Evolutionary conservation across 2,329 filamentous ascomycete genomes (phyloP).

Genomic region (Fusarium lyarnte): DNA sequence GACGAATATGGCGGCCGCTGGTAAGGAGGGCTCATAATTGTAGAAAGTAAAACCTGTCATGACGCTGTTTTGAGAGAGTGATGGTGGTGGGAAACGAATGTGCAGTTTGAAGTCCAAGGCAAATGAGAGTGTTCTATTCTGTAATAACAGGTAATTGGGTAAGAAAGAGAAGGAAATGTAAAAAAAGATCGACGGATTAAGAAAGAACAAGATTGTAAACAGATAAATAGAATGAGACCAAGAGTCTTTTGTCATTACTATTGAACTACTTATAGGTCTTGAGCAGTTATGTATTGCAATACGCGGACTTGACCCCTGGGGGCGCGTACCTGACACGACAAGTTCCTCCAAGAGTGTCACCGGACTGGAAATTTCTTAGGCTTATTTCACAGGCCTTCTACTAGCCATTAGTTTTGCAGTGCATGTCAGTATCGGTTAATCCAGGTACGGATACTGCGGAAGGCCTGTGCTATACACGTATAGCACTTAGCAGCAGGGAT

Average conservation of each 20-base stretch:
- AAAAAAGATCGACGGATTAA: too few relatives aligned
- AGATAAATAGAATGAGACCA: not conserved
- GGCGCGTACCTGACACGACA: not conserved
- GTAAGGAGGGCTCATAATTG: conserved; percentile 57
- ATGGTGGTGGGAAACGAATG: not conserved
- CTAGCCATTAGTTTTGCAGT: too few relatives aligned
- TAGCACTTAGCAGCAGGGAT: not conserved
- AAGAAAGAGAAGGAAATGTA: not conserved
- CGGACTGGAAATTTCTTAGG: not conserved
- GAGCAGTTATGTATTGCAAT: not conserved
- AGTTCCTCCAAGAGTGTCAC: not conserved
- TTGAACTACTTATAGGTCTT: not conserved
- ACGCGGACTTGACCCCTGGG: not conserved
- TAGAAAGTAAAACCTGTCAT: conserved; percentile 45
- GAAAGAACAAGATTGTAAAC: too few relatives aligned
- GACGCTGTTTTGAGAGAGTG: rapidly evolving
- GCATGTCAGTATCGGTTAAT: rapidly evolving
- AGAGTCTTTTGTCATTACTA: rapidly evolving
- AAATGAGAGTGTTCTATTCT: not conserved
- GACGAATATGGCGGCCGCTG: conserved; percentile 54
- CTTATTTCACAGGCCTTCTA: not conserved
- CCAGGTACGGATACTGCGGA: not conserved
- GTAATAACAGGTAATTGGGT: not conserved
- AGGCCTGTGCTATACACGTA: not conserved
- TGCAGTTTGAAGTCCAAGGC: not conserved